Conservation (phyloP, 2,329 filamentous ascomycete species). For the Colletotrichum navitas region DNA sequence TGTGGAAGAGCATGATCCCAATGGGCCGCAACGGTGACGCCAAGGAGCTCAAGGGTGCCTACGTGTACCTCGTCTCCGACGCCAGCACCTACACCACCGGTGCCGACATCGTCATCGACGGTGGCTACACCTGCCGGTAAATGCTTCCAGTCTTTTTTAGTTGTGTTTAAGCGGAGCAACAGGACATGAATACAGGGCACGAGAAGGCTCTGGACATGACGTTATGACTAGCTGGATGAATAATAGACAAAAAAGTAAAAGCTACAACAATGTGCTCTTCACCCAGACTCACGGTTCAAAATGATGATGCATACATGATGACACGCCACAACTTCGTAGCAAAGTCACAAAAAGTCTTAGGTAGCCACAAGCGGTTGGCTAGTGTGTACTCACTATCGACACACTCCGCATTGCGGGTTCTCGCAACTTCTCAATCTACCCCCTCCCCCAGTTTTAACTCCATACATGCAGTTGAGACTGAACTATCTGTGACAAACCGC, state of each 20-base stretch:
- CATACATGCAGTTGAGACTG: too few relatives aligned
- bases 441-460: too few relatives aligned
- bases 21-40: conserved; percentile 77
- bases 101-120: conserved; percentile 78
- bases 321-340: too few relatives aligned
- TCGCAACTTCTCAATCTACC: too few relatives aligned
- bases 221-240: conserved; percentile 28
- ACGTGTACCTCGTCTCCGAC: conserved; percentile 81
- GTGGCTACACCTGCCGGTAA: conserved; percentile 70
- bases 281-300: too few relatives aligned
- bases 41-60: conserved; percentile 82
- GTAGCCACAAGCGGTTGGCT: too few relatives aligned
- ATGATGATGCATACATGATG: too few relatives aligned
- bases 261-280: too few relatives aligned
- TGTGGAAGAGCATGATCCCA: conserved; percentile 82
- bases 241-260: conserved; percentile 15
- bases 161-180: conserved; percentile 16
- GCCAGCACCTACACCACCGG: conserved; percentile 82
- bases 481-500: too few relatives aligned
- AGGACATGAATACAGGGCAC: conserved; percentile 17
- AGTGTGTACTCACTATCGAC: too few relatives aligned
- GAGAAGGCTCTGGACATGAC: conserved; percentile 30
- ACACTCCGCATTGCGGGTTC: too few relatives aligned
- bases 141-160: conserved; percentile 16
- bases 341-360: too few relatives aligned